Percentiles rank a stretch among this genome's conserved stretches.
phyloP scores from a whole-genome alignment of 257 asterid genomes.

The Salvia rosmarinus region DNA sequence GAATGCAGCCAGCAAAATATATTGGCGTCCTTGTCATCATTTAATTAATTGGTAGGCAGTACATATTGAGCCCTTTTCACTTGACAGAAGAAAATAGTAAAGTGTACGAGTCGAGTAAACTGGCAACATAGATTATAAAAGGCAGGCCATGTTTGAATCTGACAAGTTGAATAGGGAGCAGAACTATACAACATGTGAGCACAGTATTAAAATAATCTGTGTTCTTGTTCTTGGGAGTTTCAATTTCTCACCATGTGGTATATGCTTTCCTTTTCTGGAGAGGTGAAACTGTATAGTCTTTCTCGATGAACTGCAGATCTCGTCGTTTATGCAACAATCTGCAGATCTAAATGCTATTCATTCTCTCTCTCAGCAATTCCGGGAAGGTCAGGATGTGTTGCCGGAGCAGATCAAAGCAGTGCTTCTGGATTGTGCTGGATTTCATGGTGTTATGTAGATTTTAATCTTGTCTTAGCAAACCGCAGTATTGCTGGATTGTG shows the following conservation, averaged over 20 bases:
- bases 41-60: not conserved
- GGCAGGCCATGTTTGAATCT: not conserved
- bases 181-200: not conserved
- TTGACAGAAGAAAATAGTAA: not conserved
- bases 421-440: conserved; percentile 57
- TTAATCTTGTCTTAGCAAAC: conserved; percentile 6
- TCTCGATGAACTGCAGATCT: not conserved
- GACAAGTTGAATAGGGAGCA: not conserved
- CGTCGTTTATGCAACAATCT: not conserved
- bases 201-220: not conserved
- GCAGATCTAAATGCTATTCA: not conserved
- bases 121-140: not conserved
- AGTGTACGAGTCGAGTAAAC: not conserved
- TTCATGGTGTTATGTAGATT: conserved; percentile 49
- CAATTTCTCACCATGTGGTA: not conserved
- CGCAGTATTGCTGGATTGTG: not conserved
- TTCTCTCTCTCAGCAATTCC: conserved; percentile 41
- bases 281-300: not conserved
- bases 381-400: conserved; percentile 49
- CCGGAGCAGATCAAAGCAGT: conserved; percentile 62
- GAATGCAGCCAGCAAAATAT: not conserved
- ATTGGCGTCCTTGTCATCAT: not conserved
- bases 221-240: conserved; percentile 11
- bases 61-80: not conserved
- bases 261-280: not conserved